These are phyloP conservation scores for Rutstroemia sydowiana DNA, from an alignment of 2,329 filamentous ascomycete species.

Conservation along the genomic window DNA sequence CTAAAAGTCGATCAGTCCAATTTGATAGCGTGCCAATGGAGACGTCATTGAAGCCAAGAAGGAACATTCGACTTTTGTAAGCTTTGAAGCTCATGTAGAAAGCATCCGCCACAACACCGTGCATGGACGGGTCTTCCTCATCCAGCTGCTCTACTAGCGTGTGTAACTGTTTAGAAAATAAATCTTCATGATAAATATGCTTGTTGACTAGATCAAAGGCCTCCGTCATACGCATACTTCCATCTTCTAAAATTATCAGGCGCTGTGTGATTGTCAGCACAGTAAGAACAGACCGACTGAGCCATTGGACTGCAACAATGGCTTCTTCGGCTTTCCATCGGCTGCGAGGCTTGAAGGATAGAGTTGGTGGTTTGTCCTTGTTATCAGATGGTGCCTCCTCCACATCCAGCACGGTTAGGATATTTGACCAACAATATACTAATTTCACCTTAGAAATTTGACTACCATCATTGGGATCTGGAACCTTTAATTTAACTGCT, in stretches of 20 bases:
- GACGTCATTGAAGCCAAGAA: constrained; percentile 89
- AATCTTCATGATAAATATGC: constrained; percentile 83
- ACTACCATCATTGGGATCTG: constrained; percentile 58
- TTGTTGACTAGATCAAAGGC: constrained; percentile 87
- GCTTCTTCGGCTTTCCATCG: constrained; percentile 92
- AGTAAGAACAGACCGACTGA: constrained; percentile 85
- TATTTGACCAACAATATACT: constrained; percentile 97
- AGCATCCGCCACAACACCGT: constrained; percentile 92
- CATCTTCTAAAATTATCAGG: constrained; percentile 85
- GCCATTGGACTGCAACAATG: constrained; percentile 94
- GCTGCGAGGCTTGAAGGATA: constrained; percentile 76
- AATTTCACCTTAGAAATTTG: constrained; percentile 76
- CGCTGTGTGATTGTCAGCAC: constrained; percentile 92
- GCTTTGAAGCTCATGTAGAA: constrained; percentile 97
- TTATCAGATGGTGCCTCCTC: constrained; percentile 63
- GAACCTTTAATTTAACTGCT: constrained; percentile 80
- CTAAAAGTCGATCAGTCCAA: constrained; percentile 90
- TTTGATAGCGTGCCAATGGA: constrained; percentile 90
- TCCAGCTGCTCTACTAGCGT: constrained; percentile 80
- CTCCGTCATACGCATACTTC: constrained; percentile 82
- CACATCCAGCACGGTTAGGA: constrained; percentile 88
- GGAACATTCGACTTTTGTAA: constrained; percentile 88
- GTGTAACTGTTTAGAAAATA: constrained; percentile 84
- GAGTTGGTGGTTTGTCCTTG: constrained; percentile 67
- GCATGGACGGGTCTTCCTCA: constrained; percentile 81